Evolutionary conservation across 306 rosid species (phyloP), one percentile per base, ranked within the genome.

Genomic region (Purshia tridentata): DNA sequence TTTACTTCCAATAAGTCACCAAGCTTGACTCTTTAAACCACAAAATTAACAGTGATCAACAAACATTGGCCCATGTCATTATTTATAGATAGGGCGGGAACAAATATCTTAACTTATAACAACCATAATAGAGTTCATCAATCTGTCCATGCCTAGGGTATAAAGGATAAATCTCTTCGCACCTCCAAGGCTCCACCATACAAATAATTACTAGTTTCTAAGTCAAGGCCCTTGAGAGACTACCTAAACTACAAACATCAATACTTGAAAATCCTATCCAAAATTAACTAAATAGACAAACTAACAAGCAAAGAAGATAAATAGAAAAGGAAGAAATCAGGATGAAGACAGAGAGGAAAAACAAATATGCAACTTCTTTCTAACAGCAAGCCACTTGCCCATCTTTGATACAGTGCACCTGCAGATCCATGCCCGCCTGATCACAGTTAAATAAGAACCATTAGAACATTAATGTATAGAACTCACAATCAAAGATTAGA

Each of bases 341-440:
- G 71, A 49, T 0, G 45, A 48, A 73, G 64, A 77, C 59, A 63
- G 14, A 52, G 69, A 48, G 41, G 65, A 23, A 78, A 72, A 70
- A 65, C 5, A 86, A 77, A 49, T 35, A 86, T 64, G 83, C 81
- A 81, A 84, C 82, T 84, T 61, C 52, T 75, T 80, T 77, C 76
- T 14, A 72, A 35, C 73, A 66, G 84, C 80, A 76, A 79, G 78
- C 69, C 44, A 52, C 76, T 50, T 61, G 81, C 72, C 77, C 78
- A 39, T 70, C 64, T 63, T 57, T 54, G 76, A 77, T 77, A 76
- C 77, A 80, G 74, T 65, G 67, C 67, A 70, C 80, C 76, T 49
- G 64, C 72, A 76, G 66, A 62, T 79, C 81, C 86, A 53, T 75
- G 81, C 69, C 59, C 81, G 81, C 89, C 92, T 88, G 73, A 75